These are phyloP conservation scores for Pilaira anomala DNA, from an alignment of 192 early-diverging fungal species.

Conservation along the genomic window DNA sequence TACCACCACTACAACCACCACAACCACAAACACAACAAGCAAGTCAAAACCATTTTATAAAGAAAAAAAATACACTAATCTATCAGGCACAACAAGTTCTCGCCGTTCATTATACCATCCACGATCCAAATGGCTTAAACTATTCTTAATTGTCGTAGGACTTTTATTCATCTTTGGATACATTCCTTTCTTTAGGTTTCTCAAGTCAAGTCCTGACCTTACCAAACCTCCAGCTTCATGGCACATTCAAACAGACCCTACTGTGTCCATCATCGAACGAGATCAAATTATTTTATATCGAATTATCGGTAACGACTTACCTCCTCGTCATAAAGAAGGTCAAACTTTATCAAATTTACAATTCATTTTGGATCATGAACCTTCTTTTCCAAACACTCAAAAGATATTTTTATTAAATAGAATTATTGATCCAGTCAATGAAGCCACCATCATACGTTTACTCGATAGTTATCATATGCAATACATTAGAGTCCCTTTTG, in stretches of 20 bases:
- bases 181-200: neutral
- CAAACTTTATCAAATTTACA: conserved; percentile 57
- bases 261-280: neutral
- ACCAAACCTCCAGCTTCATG: neutral
- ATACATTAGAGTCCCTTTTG: conserved; percentile 56
- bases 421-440: conserved; percentile 56
- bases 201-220: neutral
- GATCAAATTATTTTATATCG: conserved; percentile 51
- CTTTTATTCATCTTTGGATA: conserved; percentile 18
- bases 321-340: conserved; percentile 58
- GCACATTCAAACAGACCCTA: too few relatives aligned
- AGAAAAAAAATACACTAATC: conserved; percentile 13
- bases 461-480: conserved; percentile 49
- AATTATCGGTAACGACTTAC: conserved; percentile 61
- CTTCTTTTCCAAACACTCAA: conserved; percentile 49
- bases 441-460: conserved; percentile 50
- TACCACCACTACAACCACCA: neutral
- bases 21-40: too few relatives aligned
- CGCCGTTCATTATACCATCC: neutral
- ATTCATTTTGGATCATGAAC: conserved; percentile 61
- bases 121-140: conserved; percentile 15
- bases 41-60: conserved; percentile 13
- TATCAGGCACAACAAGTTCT: neutral
- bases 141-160: conserved; percentile 1
- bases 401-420: conserved; percentile 61